These are phyloP conservation scores for Malus orientalis DNA, from an alignment of 306 rosid species.

Conservation along the genomic window DNA sequence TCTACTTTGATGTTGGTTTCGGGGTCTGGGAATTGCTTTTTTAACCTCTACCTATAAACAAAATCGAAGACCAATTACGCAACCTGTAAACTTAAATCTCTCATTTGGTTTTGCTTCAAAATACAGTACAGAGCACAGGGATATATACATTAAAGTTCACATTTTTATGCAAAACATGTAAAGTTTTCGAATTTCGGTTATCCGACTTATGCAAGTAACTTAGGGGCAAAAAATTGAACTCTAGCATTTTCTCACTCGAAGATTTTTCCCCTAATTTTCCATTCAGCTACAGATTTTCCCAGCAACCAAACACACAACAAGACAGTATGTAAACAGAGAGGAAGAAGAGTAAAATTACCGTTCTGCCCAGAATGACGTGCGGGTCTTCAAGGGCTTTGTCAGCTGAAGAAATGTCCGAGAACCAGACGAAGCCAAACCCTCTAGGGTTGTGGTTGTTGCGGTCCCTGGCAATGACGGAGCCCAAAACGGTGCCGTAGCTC, in stretches of 20 bases:
- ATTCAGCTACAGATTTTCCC: background rate
- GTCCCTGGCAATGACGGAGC: slow-evolving; percentile 40
- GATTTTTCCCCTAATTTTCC: too few species aligned
- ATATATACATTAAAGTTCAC: background rate
- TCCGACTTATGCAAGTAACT: background rate
- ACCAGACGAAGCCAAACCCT: slow-evolving; percentile 77
- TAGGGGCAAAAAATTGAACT: background rate
- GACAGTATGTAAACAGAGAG: background rate
- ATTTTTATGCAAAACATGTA: background rate
- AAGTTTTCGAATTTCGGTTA: background rate
- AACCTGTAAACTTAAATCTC: background rate
- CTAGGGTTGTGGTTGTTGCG: slow-evolving; percentile 44
- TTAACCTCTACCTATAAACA: slow-evolving; percentile 56
- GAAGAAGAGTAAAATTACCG: slow-evolving; percentile 18
- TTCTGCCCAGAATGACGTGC: slow-evolving; percentile 47
- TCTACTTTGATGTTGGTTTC: slow-evolving; percentile 33
- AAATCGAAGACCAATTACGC: slow-evolving; percentile 4
- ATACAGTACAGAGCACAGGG: background rate
- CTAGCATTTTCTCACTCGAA: background rate
- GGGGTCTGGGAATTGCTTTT: slow-evolving; percentile 54
- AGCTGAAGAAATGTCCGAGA: slow-evolving; percentile 45
- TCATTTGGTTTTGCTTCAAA: background rate
- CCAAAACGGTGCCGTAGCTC: slow-evolving; percentile 43
- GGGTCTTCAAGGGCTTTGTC: slow-evolving; percentile 49
- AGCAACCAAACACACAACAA: background rate